Base-by-base conservation (phyloP, 768 basidiomycete genomes). In the Tulasnella sp. region DNA sequence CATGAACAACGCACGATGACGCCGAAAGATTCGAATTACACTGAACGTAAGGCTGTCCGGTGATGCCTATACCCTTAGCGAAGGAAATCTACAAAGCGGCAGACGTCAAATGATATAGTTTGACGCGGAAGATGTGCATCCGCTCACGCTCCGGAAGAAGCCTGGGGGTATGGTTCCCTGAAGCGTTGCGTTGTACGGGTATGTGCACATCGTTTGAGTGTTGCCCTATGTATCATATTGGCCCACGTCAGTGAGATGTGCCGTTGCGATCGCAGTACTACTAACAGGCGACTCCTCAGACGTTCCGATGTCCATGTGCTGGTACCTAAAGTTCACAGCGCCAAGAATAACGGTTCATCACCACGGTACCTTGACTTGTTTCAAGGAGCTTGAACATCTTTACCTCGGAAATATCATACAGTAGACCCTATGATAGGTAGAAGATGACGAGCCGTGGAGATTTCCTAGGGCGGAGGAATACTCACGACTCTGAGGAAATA, bases 321-420 rank as follows among this genome's bases (percentile, higher is more conserved):
- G 69, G 40, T 29, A 32, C 17, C 69, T 70, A 26, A 59, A 11
- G 26, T 1, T 9, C 32, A 29, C n/a, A n/a, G n/a, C n/a, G 22
- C 8, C 26, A 8, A 3, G 11, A 29, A 59, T 11, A 3, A 22
- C 22, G 9, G 26, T 59, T 59, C 26, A 59, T 26, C 26, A 8
- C 5, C 16, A 22, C 11, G 11, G 52, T 29, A 22, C 16, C 22
- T 8, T 12, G 16, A 29, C 41, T 5, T 6, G 14, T 36, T 16
- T 69, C 4, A n/a, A 29, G 3, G 47, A n/a, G 17, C 39, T 17
- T 11, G 47, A n/a, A 17, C 39, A 11, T 11, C 8, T 22, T 29
- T 70, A 70, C 69, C 42, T 70, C 7, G 69, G 69, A 17, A 70
- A 29, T 40, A 70, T 70, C 69, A 70, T 70, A 70, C 69, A 70